Conservation (phyloP, 2,329 filamentous ascomycete species). For the Ceratocystiopsis brevicomis region DNA sequence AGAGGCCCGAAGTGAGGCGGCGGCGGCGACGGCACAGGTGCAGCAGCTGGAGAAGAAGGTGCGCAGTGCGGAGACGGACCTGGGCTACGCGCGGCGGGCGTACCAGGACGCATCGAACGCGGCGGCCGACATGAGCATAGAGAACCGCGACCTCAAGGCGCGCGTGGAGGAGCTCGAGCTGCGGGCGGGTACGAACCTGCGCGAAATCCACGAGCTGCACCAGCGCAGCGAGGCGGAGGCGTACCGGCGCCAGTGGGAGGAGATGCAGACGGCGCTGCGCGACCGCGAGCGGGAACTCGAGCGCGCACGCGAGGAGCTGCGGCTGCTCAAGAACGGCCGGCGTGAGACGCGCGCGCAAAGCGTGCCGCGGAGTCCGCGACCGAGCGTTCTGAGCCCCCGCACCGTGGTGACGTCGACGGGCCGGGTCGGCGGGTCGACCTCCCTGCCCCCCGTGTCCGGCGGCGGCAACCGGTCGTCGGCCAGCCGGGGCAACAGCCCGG, state of each 20-base stretch:
- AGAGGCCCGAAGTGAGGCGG: slow-evolving; percentile 22
- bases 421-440: slow-evolving; percentile 9
- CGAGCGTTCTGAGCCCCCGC: slow-evolving; percentile 33
- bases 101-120: slow-evolving; percentile 40
- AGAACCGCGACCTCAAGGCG: slow-evolving; percentile 27
- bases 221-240: slow-evolving; percentile 16
- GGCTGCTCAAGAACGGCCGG: slow-evolving; percentile 26
- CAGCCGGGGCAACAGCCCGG: slow-evolving; percentile 33
- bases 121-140: slow-evolving; percentile 23
- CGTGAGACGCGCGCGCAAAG: slow-evolving; percentile 37
- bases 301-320: slow-evolving; percentile 28
- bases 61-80: slow-evolving; percentile 22
- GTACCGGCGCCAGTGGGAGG: slow-evolving; percentile 20
- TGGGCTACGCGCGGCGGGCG: slow-evolving; percentile 35
- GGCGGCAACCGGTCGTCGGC: slow-evolving; percentile 2
- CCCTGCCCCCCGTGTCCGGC: slow-evolving; percentile 9
- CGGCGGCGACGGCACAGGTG: slow-evolving; percentile 21
- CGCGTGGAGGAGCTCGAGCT: slow-evolving; percentile 22
- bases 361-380: slow-evolving; percentile 37
- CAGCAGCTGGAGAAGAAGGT: slow-evolving; percentile 21
- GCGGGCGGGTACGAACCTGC: slow-evolving; percentile 25
- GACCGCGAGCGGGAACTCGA: slow-evolving; percentile 34
- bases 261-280: slow-evolving; percentile 23
- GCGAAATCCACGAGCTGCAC: slow-evolving; percentile 29
- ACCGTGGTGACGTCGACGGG: slow-evolving; percentile 7